phyloP scores from a whole-genome alignment of 306 rosid genomes.

The Cyamopsis tetragonoloba region DNA sequence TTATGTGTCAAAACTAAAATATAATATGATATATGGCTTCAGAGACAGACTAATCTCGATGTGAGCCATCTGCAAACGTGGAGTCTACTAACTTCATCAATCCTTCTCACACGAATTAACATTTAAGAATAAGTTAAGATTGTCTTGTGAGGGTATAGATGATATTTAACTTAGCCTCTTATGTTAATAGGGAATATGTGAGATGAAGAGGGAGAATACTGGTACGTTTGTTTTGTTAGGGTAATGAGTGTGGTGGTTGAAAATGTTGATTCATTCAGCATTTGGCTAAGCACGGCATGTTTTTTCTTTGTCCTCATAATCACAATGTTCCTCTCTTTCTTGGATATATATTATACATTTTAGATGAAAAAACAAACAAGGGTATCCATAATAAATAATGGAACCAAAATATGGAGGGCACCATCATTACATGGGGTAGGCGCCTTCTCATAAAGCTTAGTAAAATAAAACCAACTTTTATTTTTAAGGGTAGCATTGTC shows the following conservation, averaged over 20 bases:
- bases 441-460: neutral
- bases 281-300: conserved; percentile 26
- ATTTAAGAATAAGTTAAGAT: too few relatives aligned
- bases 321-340: conserved; percentile 11
- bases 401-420: neutral
- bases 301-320: conserved; percentile 30
- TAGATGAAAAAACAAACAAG: neutral
- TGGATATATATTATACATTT: neutral
- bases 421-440: conserved; percentile 21
- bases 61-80: too few relatives aligned
- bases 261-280: conserved; percentile 23
- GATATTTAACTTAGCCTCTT: conserved; percentile 14
- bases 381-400: neutral
- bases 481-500: conserved; percentile 16
- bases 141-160: conserved; percentile 27
- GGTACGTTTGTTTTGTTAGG: neutral
- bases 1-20: too few relatives aligned
- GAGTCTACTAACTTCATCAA: too few relatives aligned
- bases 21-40: too few relatives aligned
- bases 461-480: neutral
- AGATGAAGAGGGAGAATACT: conserved; percentile 27
- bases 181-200: conserved; percentile 15
- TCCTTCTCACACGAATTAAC: too few relatives aligned
- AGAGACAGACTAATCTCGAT: too few relatives aligned
- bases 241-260: conserved; percentile 36